Conservation (phyloP, 2,329 filamentous ascomycete genomes). For the Epichloe elymi region DNA sequence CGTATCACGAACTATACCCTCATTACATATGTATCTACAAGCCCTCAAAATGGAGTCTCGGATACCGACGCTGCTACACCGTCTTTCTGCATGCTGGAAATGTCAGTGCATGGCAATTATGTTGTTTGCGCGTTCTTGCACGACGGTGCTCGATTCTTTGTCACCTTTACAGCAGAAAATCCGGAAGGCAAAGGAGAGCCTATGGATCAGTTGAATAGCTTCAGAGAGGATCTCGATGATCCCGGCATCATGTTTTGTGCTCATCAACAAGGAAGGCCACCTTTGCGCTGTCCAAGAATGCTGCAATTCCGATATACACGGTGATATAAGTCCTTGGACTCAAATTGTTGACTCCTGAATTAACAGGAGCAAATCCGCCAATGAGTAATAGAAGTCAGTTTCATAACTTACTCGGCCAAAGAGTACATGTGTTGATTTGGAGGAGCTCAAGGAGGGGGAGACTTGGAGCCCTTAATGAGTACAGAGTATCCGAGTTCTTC, state of each 20-base stretch:
- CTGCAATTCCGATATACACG: constrained; percentile 5
- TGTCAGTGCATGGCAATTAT: too few relatives aligned
- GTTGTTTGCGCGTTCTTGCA: constrained; percentile 5
- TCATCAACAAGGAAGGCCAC: constrained; percentile 3
- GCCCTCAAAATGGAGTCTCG: too few relatives aligned
- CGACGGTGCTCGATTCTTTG: constrained; percentile 5
- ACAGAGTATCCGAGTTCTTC: too few relatives aligned
- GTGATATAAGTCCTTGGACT: constrained; percentile 4
- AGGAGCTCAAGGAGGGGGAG: too few relatives aligned
- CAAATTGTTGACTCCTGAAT: constrained; percentile 2
- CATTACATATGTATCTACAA: too few relatives aligned
- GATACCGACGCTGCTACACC: too few relatives aligned
- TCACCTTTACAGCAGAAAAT: constrained; percentile 5
- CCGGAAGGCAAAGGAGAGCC: constrained; percentile 5
- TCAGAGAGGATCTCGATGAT: constrained; percentile 5
- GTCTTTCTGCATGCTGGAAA: too few relatives aligned
- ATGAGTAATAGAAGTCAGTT: too few relatives aligned
- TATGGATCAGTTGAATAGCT: constrained; percentile 3
- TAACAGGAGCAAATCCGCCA: background rate
- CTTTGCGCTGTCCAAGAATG: constrained; percentile 2
- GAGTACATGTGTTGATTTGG: too few relatives aligned
- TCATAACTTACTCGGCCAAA: too few relatives aligned
- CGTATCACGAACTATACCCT: too few relatives aligned
- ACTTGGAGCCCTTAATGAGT: too few relatives aligned
- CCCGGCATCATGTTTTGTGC: constrained; percentile 1